These are phyloP conservation scores for Buxus sempervirens DNA, from an alignment of 164 flowering plant genomes.

Conservation along the genomic window DNA sequence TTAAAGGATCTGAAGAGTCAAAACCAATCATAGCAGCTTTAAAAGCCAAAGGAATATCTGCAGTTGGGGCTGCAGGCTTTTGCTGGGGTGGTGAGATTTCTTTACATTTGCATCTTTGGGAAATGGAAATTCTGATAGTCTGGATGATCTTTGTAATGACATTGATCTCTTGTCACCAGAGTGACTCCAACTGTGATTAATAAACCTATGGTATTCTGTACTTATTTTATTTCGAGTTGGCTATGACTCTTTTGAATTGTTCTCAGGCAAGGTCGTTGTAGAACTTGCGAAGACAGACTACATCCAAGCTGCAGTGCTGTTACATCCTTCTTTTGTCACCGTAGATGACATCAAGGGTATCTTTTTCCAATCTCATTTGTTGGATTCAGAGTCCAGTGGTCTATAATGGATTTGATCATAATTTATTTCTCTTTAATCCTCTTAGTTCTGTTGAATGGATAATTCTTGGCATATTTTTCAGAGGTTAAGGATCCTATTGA, in stretches of 20 bases:
- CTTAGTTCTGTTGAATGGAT: neutral
- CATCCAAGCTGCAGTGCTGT: conserved; percentile 42
- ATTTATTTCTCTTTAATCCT: neutral
- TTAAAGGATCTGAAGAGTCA: conserved; percentile 42
- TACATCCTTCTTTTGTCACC: conserved; percentile 37
- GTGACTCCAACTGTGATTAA: too few species aligned
- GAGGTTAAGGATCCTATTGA: conserved; percentile 25
- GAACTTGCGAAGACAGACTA: conserved; percentile 21
- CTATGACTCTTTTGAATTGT: conserved; percentile 1
- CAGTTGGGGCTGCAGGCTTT: conserved; percentile 43
- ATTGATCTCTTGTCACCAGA: too few species aligned
- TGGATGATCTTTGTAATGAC: too few species aligned
- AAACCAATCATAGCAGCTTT: conserved; percentile 34
- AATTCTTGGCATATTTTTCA: conserved; percentile 2
- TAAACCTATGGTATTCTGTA: too few species aligned
- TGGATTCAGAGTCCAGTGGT: neutral
- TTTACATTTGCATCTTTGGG: too few species aligned
- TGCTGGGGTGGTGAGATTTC: conserved; percentile 50
- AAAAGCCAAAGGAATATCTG: conserved; percentile 28
- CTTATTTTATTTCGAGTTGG: neutral
- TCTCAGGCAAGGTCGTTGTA: conserved; percentile 35
- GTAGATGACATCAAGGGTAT: conserved; percentile 40
- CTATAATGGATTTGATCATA: neutral
- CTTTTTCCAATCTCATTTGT: neutral
- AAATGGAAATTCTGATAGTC: too few species aligned